Conservation (phyloP, 2,329 filamentous ascomycete genomes). For the Karstenula rhodostoma region DNA sequence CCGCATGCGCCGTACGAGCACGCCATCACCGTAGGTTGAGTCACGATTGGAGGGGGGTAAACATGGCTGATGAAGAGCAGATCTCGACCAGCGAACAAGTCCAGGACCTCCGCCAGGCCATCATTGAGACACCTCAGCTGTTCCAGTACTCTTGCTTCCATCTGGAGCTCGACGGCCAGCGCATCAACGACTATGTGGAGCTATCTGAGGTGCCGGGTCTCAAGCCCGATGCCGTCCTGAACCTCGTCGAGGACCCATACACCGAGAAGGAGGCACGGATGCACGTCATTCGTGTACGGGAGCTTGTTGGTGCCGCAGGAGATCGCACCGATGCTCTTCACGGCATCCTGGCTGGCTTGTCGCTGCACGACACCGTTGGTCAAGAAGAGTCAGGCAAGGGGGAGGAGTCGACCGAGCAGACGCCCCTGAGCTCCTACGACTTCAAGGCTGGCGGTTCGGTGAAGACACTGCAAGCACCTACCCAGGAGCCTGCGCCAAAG, state of each 20-base stretch:
- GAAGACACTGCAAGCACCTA: slow-evolving; percentile 72
- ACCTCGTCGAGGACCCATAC: slow-evolving; percentile 91
- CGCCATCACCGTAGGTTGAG: slow-evolving; percentile 75
- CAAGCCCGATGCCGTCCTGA: slow-evolving; percentile 77
- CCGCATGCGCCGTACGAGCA: slow-evolving; percentile 82
- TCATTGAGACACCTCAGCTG: slow-evolving; percentile 90
- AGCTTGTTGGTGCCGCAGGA: slow-evolving; percentile 90
- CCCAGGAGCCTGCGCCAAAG: slow-evolving; percentile 77
- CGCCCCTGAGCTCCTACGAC: slow-evolving; percentile 73
- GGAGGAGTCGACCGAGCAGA: slow-evolving; percentile 43
- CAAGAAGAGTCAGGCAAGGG: slow-evolving; percentile 45
- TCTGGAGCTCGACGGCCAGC: slow-evolving; percentile 85
- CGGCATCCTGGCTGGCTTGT: slow-evolving; percentile 83
- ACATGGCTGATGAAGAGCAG: slow-evolving; percentile 56
- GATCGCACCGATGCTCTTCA: slow-evolving; percentile 87
- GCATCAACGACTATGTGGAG: slow-evolving; percentile 94
- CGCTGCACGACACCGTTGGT: slow-evolving; percentile 82
- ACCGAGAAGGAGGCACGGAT: slow-evolving; percentile 98
- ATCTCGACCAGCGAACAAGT: slow-evolving; percentile 94
- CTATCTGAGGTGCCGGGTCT: slow-evolving; percentile 88
- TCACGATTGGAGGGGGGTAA: not conserved
- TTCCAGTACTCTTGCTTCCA: slow-evolving; percentile 99
- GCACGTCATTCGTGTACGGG: slow-evolving; percentile 88
- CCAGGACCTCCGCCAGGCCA: slow-evolving; percentile 94
- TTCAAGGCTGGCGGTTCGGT: slow-evolving; percentile 74